phyloP scores from a whole-genome alignment of 139 green algal genomes.

The Closterium sp. region DNA sequence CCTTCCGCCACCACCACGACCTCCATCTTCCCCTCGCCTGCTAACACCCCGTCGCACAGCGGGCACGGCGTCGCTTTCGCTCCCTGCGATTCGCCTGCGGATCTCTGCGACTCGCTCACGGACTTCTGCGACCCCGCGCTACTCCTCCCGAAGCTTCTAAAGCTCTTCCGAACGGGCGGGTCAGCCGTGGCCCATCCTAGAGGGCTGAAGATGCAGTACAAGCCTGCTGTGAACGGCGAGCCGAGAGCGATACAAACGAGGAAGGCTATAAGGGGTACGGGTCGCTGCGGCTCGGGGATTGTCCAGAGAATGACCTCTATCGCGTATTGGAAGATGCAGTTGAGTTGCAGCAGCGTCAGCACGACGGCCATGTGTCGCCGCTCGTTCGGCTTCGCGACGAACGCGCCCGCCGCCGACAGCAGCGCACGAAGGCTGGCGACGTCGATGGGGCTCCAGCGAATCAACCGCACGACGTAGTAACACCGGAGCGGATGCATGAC shows the following conservation, averaged over 20 bases:
- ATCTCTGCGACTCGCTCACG: neutral
- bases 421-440: conserved; percentile 7
- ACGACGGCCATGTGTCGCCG: conserved; percentile 34
- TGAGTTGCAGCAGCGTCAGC: conserved; percentile 12
- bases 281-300: neutral
- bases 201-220: conserved; percentile 31
- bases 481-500: conserved; percentile 9
- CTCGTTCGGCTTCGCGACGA: conserved; percentile 31
- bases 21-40: neutral
- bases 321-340: conserved; percentile 31
- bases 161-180: neutral
- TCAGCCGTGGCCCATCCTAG: neutral
- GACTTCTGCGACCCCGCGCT: neutral
- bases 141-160: neutral
- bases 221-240: neutral
- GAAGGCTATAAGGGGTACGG: conserved; percentile 4
- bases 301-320: conserved; percentile 20
- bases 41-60: neutral
- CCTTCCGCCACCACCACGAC: neutral
- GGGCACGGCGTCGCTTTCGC: neutral
- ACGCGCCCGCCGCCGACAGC: conserved; percentile 9
- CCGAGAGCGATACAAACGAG: conserved; percentile 7
- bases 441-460: conserved; percentile 9
- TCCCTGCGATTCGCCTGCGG: neutral
- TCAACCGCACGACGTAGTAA: neutral